Base-by-base conservation (phyloP, 192 early-diverging fungal species). In the Rhizoclosmatium globosum region DNA sequence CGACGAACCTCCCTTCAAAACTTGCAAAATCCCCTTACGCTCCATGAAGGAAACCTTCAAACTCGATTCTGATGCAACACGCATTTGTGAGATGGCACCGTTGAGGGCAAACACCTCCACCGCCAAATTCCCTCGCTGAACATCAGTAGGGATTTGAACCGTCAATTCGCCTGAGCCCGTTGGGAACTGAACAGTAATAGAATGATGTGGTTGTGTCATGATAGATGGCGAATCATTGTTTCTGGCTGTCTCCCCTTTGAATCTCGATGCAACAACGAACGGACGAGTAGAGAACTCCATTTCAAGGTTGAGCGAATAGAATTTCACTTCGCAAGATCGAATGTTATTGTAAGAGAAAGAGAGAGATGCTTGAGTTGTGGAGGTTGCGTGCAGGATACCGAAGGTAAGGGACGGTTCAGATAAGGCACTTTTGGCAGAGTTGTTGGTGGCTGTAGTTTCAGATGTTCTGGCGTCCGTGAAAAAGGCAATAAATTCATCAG, bases 241-340 rank as follows among this genome's bases (percentile, higher is more conserved):
- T 47, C 17, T 23, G 38, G 48, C 4, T 21, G 11, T 31, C 15
- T 21, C 21, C 31, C 53, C 50, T 76, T 59, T 39, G 47, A 76
- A 76, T 11, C 74, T n/a, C 9, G 61, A 42, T 1, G 74, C 74
- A 21, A 66, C 47, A 21, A 43, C 46, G 48, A 76, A 76, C 2
- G 74, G 74, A 31, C 48, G 23, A 13, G 74, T 45, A 31, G 74
- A 76, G 47, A 76, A 76, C 39, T 76, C 74, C 74, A 76, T 76
- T 43, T 76, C 74, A 42, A 76, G 39, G 50, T 76, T 76, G 6
- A 76, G 45, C 9, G 64, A 11, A 38, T 76, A 47, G 48, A 76
- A 76, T 23, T 47, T 38, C 13, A 67, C 64, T 13, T 66, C 44
- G 44, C 74, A 76, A 1, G 13, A 21, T 31, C n/a, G 21, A 31